phyloP scores from a whole-genome alignment of 768 basidiomycete genomes.

The Leccinum disarticulatum region DNA sequence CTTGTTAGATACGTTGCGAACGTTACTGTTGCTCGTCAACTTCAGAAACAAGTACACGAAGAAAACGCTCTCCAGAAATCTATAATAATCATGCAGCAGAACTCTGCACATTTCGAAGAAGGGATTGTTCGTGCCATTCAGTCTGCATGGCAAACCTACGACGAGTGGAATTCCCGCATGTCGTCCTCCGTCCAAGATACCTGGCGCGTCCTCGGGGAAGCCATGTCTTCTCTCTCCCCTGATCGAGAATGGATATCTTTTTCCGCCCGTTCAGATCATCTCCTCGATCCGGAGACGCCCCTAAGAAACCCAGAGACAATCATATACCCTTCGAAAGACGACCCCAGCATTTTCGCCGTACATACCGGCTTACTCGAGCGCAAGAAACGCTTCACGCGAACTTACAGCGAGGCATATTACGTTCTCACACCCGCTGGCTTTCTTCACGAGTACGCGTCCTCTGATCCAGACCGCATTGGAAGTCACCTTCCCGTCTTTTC shows the following conservation, averaged over 20 bases:
- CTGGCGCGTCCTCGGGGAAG: slow-evolving; percentile 64
- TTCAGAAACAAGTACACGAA: slow-evolving; percentile 91
- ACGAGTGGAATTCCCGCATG: slow-evolving; percentile 91
- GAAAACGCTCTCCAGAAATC: slow-evolving; percentile 98
- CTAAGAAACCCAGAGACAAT: slow-evolving; percentile 76
- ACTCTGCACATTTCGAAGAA: slow-evolving; percentile 94
- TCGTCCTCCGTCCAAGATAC: slow-evolving; percentile 69
- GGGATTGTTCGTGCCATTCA: slow-evolving; percentile 94
- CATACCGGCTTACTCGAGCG: slow-evolving; percentile 91
- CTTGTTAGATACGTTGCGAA: slow-evolving; percentile 62
- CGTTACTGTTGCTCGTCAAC: slow-evolving; percentile 70
- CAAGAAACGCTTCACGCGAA: slow-evolving; percentile 91
- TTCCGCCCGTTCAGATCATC: slow-evolving; percentile 88
- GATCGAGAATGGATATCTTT: slow-evolving; percentile 97
- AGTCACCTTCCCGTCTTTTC: slow-evolving; percentile 70
- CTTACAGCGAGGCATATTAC: slow-evolving; percentile 84
- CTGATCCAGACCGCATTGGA: slow-evolving; percentile 58
- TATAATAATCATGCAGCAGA: slow-evolving; percentile 97
- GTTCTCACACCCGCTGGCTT: slow-evolving; percentile 95
- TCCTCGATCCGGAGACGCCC: slow-evolving; percentile 96
- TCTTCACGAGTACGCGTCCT: slow-evolving; percentile 85
- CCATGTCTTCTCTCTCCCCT: slow-evolving; percentile 78
- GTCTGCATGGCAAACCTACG: slow-evolving; percentile 96
- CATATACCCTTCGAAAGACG: slow-evolving; percentile 87
- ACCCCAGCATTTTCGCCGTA: slow-evolving; percentile 79